A percentile compares a stretch with the other conserved stretches of the same genome.
Evolutionary conservation across 169 alveolate species (phyloP).

Genomic region (Sarcocystis neurona): DNA sequence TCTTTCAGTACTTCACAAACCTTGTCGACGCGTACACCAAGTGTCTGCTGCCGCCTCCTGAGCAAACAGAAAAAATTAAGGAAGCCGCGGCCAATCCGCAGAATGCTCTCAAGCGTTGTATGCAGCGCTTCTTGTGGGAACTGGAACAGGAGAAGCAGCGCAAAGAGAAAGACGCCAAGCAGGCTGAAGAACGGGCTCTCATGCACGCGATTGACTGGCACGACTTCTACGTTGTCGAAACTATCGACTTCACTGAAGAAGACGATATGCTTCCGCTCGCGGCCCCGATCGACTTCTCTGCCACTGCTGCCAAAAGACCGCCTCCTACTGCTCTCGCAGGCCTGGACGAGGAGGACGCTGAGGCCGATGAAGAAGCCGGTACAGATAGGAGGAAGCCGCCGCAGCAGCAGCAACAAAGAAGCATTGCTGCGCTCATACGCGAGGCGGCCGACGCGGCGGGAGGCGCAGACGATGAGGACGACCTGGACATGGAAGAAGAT

Average conservation of each 20-base stretch:
- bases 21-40: conserved; percentile 93
- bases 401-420: too few species aligned
- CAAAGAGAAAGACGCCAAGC: conserved; percentile 76
- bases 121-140: conserved; percentile 80
- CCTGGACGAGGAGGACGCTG: conserved; percentile 26
- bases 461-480: conserved; percentile 59
- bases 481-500: conserved; percentile 63
- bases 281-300: conserved; percentile 64
- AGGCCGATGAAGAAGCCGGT: conserved; percentile 9
- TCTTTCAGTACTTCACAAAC: conserved; percentile 91
- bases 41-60: conserved; percentile 90
- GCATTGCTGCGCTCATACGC: conserved; percentile 49
- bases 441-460: conserved; percentile 63
- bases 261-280: conserved; percentile 67
- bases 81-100: conserved; percentile 77
- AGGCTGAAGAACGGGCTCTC: conserved; percentile 81
- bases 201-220: conserved; percentile 90
- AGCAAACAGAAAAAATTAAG: conserved; percentile 82
- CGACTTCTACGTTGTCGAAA: conserved; percentile 87
- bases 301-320: conserved; percentile 24
- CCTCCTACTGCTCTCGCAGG: conserved; percentile 46
- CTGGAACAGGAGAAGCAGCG: conserved; percentile 83
- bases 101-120: conserved; percentile 75
- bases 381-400: conserved; percentile 23
- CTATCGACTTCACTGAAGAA: conserved; percentile 81